Percentiles rank a stretch among this genome's conserved stretches.
Conservation (phyloP, 345 rosid genomes). For the Euphorbia pulcherrima region DNA sequence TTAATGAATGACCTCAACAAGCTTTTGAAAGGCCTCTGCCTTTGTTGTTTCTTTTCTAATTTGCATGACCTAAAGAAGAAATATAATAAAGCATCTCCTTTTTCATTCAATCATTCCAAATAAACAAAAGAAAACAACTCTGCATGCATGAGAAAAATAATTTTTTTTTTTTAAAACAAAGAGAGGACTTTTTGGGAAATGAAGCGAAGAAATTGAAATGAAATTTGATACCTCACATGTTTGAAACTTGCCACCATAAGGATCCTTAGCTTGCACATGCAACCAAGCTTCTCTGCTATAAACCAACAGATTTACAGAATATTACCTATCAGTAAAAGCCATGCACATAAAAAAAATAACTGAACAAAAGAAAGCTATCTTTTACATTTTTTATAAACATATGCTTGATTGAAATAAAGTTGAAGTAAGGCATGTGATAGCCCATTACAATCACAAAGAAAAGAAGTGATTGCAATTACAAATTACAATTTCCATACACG, state of each 20-base stretch:
- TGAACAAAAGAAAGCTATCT: slow-evolving; percentile 34
- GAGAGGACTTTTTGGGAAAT: slow-evolving; percentile 21
- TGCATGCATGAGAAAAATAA: slow-evolving; percentile 7
- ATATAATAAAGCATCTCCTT: slow-evolving; percentile 9
- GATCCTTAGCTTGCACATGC: slow-evolving; percentile 71
- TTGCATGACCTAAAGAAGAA: slow-evolving; percentile 27
- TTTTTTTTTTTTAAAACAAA: slow-evolving; percentile 9
- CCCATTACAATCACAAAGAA: slow-evolving; percentile 22
- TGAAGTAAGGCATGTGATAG: slow-evolving; percentile 42
- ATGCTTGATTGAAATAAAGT: slow-evolving; percentile 27
- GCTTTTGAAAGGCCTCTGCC: slow-evolving; percentile 36
- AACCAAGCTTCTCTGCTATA: slow-evolving; percentile 87
- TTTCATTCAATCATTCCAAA: slow-evolving; percentile 21
- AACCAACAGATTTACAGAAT: slow-evolving; percentile 43
- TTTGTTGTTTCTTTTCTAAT: slow-evolving; percentile 21
- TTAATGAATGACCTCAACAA: slow-evolving; percentile 27
- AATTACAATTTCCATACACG: background rate
- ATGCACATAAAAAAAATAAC: slow-evolving; percentile 43
- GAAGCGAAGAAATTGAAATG: slow-evolving; percentile 3
- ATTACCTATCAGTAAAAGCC: slow-evolving; percentile 48
- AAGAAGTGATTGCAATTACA: slow-evolving; percentile 15
- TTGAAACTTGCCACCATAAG: slow-evolving; percentile 42
- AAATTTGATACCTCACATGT: slow-evolving; percentile 65
- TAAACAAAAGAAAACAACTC: background rate
- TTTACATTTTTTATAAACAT: slow-evolving; percentile 17